Evolutionary conservation across 1,284 basidiomycete species (phyloP).

Genomic region (Pseudomicrostroma phylloplanum): DNA sequence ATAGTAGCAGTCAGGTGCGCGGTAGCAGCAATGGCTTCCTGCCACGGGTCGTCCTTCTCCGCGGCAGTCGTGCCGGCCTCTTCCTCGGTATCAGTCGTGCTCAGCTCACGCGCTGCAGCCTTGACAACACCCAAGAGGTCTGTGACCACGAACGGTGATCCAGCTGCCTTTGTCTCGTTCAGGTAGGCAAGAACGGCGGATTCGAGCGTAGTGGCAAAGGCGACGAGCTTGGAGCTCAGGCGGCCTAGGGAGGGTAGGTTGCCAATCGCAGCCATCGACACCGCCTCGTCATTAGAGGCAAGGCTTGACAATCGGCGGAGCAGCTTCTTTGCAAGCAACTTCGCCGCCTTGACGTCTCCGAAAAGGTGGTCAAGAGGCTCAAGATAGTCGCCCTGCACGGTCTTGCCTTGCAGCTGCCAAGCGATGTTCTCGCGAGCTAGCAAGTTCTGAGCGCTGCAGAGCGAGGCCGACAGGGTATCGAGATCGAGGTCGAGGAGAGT

Average conservation of each 20-base stretch:
- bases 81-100: background rate
- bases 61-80: background rate
- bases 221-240: constrained; percentile 36
- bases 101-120: constrained; percentile 27
- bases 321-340: constrained; percentile 43
- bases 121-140: constrained; percentile 21
- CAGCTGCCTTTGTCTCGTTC: constrained; percentile 26
- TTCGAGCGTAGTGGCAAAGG: constrained; percentile 29
- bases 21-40: constrained; percentile 21
- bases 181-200: constrained; percentile 23
- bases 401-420: constrained; percentile 28
- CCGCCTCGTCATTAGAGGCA: constrained; percentile 36
- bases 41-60: constrained; percentile 14
- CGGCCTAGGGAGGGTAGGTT: constrained; percentile 35
- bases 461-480: constrained; percentile 44
- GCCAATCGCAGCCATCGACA: constrained; percentile 34
- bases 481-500: constrained; percentile 43
- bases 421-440: constrained; percentile 26
- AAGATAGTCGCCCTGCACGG: constrained; percentile 30
- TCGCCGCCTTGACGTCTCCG: constrained; percentile 32
- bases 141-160: constrained; percentile 23
- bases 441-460: constrained; percentile 37
- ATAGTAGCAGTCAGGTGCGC: constrained; percentile 29
- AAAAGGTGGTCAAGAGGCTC: constrained; percentile 36
- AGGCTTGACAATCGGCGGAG: constrained; percentile 38